Conservation (phyloP, 2,329 filamentous ascomycete genomes). For the Dactylellina sp. region DNA sequence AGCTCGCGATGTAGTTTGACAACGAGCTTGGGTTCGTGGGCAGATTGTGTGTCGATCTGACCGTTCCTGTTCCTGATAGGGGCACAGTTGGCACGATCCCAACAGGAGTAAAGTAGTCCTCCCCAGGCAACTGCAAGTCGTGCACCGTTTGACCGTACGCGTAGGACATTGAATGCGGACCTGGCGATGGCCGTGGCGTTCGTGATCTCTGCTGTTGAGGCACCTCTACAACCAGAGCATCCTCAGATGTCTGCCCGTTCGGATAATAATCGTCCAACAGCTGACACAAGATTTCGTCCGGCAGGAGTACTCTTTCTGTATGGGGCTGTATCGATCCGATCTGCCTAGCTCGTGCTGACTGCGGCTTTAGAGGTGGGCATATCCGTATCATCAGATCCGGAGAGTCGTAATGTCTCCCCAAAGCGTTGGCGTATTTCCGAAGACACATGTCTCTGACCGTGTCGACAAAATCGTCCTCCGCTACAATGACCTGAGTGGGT, state of each 20-base stretch:
- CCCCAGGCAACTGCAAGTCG: constrained; percentile 70
- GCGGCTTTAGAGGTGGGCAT: constrained; percentile 71
- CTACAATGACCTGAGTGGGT: constrained; percentile 84
- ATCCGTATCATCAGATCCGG: constrained; percentile 88
- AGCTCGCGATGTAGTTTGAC: constrained; percentile 51
- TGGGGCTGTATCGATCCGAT: constrained; percentile 64
- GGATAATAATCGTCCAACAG: constrained; percentile 86
- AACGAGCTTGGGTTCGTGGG: constrained; percentile 45
- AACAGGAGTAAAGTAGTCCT: constrained; percentile 86
- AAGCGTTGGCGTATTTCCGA: constrained; percentile 91
- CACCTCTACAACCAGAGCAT: constrained; percentile 91
- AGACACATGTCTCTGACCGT: constrained; percentile 93
- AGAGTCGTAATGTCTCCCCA: constrained; percentile 88
- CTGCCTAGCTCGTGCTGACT: constrained; percentile 47
- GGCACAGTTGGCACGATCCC: constrained; percentile 66
- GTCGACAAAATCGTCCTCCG: constrained; percentile 91
- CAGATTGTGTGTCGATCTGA: constrained; percentile 50
- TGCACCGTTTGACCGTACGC: constrained; percentile 49
- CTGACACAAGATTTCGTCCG: constrained; percentile 84
- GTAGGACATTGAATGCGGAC: constrained; percentile 61
- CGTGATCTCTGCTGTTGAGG: constrained; percentile 69
- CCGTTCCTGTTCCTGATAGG: constrained; percentile 47
- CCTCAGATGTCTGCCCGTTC: constrained; percentile 85
- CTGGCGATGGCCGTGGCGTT: constrained; percentile 83
- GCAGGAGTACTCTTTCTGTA: constrained; percentile 77